Percentiles rank a stretch among this genome's conserved stretches.
phyloP scores from a whole-genome alignment of 2,329 filamentous ascomycete species.

The Massarina eburnea region DNA sequence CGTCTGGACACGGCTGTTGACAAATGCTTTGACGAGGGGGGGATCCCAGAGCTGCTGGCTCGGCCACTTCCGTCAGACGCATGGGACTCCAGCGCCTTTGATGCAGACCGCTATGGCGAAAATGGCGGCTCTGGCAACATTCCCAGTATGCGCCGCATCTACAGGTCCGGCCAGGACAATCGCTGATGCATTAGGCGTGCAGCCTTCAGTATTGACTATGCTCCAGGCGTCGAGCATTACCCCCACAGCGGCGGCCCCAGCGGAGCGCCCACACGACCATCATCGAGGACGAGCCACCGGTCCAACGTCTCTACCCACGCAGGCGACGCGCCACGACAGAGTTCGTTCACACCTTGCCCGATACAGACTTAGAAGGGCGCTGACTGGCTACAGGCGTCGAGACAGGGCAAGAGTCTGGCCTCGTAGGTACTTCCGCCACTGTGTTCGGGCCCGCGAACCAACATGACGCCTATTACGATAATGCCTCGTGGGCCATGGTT shows the following conservation, averaged over 20 bases:
- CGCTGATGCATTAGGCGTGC: constrained; percentile 16
- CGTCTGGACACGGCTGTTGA: constrained; percentile 24
- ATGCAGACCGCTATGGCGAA: constrained; percentile 34
- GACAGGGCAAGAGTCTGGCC: constrained; percentile 56
- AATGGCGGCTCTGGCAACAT: constrained; percentile 17
- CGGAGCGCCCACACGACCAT: constrained; percentile 39
- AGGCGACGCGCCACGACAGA: constrained; percentile 36
- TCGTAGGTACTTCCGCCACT: constrained; percentile 45
- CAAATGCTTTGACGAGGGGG: constrained; percentile 24
- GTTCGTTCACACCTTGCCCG: constrained; percentile 20
- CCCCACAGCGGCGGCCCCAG: constrained; percentile 34
- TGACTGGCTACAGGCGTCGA: constrained; percentile 35
- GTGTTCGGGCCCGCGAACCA: constrained; percentile 59
- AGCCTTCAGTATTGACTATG: constrained; percentile 42
- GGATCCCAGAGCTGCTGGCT: constrained; percentile 13
- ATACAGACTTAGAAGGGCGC: constrained; percentile 1
- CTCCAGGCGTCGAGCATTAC: constrained; percentile 32
- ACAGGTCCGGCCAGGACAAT: constrained; percentile 3
- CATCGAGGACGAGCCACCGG: constrained; percentile 37
- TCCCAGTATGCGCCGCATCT: constrained; percentile 28
- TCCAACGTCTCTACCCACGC: constrained; percentile 31
- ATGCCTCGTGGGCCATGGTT: constrained; percentile 58
- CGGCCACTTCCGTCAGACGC: constrained; percentile 20
- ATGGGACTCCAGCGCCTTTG: constrained; percentile 38
- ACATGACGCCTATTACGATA: constrained; percentile 55